Conservation (phyloP, 805 yeast genomes). For the Yamadazyma olivae region DNA sequence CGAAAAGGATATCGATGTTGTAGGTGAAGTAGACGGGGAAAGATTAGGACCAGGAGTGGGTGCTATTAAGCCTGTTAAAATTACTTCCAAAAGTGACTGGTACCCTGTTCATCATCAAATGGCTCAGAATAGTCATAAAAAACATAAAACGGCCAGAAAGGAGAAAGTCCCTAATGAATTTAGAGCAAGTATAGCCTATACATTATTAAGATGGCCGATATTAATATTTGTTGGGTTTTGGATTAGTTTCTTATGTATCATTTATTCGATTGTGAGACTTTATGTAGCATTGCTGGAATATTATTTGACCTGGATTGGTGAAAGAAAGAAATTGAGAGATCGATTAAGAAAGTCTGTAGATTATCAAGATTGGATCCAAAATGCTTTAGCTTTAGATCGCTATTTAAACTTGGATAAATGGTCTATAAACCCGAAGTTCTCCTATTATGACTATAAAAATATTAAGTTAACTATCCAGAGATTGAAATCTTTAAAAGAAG, state of each 20-base stretch:
- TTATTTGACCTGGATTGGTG: slow-evolving; percentile 58
- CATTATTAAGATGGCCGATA: slow-evolving; percentile 63
- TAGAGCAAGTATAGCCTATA: slow-evolving; percentile 30
- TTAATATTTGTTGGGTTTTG: slow-evolving; percentile 51
- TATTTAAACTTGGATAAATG: slow-evolving; percentile 60
- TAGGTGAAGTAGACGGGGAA: slow-evolving; percentile 3
- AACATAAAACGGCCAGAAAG: slow-evolving; percentile 9
- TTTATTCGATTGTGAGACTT: slow-evolving; percentile 52
- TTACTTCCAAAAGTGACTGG: slow-evolving; percentile 28
- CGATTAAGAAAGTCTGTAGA: slow-evolving; percentile 46
- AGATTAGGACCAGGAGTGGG: background rate
- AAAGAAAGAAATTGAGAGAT: slow-evolving; percentile 46
- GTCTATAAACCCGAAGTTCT: slow-evolving; percentile 58
- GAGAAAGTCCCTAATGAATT: slow-evolving; percentile 28
- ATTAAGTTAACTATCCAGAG: slow-evolving; percentile 46
- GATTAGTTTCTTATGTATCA: slow-evolving; percentile 46
- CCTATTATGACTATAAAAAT: slow-evolving; percentile 67
- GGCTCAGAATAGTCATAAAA: slow-evolving; percentile 2
- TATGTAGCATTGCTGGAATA: slow-evolving; percentile 65
- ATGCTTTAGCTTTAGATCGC: slow-evolving; percentile 57
- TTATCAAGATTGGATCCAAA: slow-evolving; percentile 61
- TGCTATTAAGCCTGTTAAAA: slow-evolving; percentile 9
- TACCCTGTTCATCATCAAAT: slow-evolving; percentile 15
- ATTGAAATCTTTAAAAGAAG: slow-evolving; percentile 33
- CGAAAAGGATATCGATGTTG: background rate